Conservation (phyloP, 23 red algal species). For the Gracilaria domingensis region DNA sequence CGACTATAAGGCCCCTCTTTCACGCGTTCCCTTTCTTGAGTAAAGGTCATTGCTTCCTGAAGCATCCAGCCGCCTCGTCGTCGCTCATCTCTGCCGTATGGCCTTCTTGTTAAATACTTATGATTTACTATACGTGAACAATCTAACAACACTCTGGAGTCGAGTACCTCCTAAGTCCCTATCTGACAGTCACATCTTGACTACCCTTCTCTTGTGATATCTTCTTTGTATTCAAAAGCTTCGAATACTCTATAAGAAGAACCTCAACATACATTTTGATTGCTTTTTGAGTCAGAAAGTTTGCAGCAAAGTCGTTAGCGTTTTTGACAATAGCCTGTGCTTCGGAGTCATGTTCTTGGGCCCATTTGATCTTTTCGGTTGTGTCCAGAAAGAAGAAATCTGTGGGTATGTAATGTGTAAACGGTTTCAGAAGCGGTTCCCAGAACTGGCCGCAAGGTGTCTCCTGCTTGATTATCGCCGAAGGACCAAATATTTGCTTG, state of each 20-base stretch:
- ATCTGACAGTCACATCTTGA: slow-evolving; percentile 61
- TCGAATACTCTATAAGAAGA: slow-evolving; percentile 84
- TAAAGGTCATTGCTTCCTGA: too few relatives aligned
- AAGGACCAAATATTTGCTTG: slow-evolving; percentile 91
- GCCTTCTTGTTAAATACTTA: too few relatives aligned
- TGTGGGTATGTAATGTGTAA: slow-evolving; percentile 90
- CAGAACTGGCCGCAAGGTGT: slow-evolving; percentile 97
- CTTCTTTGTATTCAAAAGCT: slow-evolving; percentile 61
- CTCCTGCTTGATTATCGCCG: slow-evolving; percentile 92
- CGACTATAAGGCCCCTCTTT: too few relatives aligned
- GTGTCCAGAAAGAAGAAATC: slow-evolving; percentile 92
- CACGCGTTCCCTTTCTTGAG: too few relatives aligned
- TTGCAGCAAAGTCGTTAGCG: slow-evolving; percentile 88
- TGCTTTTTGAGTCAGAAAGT: slow-evolving; percentile 75
- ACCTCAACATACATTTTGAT: slow-evolving; percentile 88
- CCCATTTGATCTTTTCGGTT: slow-evolving; percentile 74
- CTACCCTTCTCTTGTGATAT: slow-evolving; percentile 67
- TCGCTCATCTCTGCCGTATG: too few relatives aligned
- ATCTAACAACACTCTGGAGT: not conserved
- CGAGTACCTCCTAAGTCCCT: not conserved
- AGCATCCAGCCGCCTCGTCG: too few relatives aligned
- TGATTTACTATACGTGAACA: not conserved
- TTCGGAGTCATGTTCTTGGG: slow-evolving; percentile 63
- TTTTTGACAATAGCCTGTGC: slow-evolving; percentile 78
- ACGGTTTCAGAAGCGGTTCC: slow-evolving; percentile 93